Evolutionary conservation across 1,139 yeast genomes (phyloP).

Genomic region (Zygoascus meyerae): DNA sequence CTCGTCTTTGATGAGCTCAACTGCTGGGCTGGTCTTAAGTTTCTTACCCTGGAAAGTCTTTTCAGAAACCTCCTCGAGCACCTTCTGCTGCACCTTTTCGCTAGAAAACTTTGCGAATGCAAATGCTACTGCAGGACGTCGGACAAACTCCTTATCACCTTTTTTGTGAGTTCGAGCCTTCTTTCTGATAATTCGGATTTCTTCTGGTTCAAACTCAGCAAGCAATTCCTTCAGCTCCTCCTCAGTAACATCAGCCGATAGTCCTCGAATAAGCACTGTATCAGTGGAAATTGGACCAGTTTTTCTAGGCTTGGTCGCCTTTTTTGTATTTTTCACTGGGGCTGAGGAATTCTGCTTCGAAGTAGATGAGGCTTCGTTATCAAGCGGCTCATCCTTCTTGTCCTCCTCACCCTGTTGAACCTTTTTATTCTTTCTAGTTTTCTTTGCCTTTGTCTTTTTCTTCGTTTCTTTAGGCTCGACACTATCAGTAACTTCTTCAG

Average conservation of each 20-base stretch:
- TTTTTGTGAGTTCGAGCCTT: constrained; percentile 13
- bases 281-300: constrained; percentile 1
- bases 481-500: not conserved
- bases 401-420: too few relatives aligned
- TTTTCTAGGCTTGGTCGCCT: constrained; percentile 9
- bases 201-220: constrained; percentile 22
- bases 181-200: constrained; percentile 15
- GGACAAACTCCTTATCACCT: constrained; percentile 17
- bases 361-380: not conserved
- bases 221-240: constrained; percentile 29
- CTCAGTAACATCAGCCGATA: constrained; percentile 35
- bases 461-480: not conserved
- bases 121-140: constrained; percentile 36
- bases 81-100: constrained; percentile 40
- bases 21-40: constrained; percentile 29
- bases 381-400: not conserved
- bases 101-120: constrained; percentile 51
- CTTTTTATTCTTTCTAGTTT: too few relatives aligned
- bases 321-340: not conserved
- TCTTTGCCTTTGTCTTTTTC: too few relatives aligned
- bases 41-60: constrained; percentile 36
- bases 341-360: not conserved
- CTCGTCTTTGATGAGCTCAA: constrained; percentile 20
- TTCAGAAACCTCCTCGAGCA: constrained; percentile 41
- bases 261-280: constrained; percentile 48